Percentiles rank a stretch among this genome's conserved stretches.
Evolutionary conservation across 345 rosid genomes (phyloP).

Genomic region (Corymbia maculata): DNA sequence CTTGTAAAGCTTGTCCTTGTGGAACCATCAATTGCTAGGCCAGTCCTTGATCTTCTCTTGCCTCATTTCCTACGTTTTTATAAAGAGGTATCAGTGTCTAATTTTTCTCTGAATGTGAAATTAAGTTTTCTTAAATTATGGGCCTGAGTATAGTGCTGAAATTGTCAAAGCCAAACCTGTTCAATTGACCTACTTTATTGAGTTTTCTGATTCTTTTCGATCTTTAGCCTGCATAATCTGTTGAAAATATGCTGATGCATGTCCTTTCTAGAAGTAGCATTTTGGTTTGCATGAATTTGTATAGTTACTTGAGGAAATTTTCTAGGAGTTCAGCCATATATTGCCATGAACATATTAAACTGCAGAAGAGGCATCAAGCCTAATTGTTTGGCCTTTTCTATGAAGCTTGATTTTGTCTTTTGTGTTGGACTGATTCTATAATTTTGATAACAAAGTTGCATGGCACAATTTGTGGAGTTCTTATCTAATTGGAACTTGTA

Average conservation of each 20-base stretch:
- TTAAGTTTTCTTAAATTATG: background rate
- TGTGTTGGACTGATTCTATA: background rate
- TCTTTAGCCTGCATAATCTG: background rate
- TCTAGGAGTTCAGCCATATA: background rate
- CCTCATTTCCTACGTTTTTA: slow-evolving; percentile 66
- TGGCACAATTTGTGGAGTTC: background rate
- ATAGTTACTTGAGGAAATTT: background rate
- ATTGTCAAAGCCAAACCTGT: background rate
- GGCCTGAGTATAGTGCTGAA: background rate
- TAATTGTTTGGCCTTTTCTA: background rate
- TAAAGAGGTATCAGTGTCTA: slow-evolving; percentile 41
- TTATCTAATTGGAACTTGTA: background rate
- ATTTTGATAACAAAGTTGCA: background rate
- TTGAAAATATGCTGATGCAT: no score
- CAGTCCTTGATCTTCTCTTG: slow-evolving; percentile 61
- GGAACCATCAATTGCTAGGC: slow-evolving; percentile 46
- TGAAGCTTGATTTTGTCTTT: background rate
- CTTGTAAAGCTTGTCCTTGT: slow-evolving; percentile 62
- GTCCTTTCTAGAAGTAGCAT: background rate
- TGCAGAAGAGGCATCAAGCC: background rate
- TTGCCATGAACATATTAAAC: background rate
- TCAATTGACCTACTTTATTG: background rate
- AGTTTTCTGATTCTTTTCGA: background rate
- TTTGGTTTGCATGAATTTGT: background rate
- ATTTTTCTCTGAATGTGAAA: background rate